phyloP scores from a whole-genome alignment of 805 yeast genomes.

The Millerozyma miso region DNA sequence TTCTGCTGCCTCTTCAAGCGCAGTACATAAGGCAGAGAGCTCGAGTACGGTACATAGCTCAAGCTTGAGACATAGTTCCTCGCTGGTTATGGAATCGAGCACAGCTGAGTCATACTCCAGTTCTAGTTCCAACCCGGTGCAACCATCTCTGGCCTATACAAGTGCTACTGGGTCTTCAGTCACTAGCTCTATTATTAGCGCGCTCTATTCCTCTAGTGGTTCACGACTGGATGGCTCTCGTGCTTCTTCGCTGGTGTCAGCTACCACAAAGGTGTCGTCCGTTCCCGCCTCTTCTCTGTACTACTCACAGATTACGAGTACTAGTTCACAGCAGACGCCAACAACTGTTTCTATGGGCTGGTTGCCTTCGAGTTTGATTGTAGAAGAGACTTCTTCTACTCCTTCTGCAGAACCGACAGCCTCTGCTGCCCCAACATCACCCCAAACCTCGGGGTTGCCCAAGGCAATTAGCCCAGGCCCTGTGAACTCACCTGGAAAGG shows the following conservation, averaged over 20 bases:
- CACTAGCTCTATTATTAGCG: no score
- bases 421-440: constrained; percentile 32
- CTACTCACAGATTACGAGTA: neutral
- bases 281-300: neutral
- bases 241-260: neutral
- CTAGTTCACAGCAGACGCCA: constrained; percentile 4
- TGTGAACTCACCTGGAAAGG: constrained; percentile 41
- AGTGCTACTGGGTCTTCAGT: no score
- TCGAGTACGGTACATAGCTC: no score
- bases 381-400: constrained; percentile 16
- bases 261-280: neutral
- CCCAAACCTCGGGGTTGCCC: constrained; percentile 53
- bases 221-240: no score
- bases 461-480: constrained; percentile 71
- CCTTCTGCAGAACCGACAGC: constrained; percentile 12
- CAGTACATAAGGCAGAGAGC: no score
- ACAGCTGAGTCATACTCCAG: no score
- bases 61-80: no score
- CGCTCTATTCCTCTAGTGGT: no score
- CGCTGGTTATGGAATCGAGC: no score
- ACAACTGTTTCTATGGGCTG: constrained; percentile 14
- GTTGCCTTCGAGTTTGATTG: constrained; percentile 34
- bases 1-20: no score
- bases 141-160: no score
- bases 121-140: no score